A percentile compares a stretch with the other conserved stretches of the same genome.
Evolutionary conservation across 2,329 filamentous ascomycete genomes (phyloP).

Genomic region (Diplodia corticola): DNA sequence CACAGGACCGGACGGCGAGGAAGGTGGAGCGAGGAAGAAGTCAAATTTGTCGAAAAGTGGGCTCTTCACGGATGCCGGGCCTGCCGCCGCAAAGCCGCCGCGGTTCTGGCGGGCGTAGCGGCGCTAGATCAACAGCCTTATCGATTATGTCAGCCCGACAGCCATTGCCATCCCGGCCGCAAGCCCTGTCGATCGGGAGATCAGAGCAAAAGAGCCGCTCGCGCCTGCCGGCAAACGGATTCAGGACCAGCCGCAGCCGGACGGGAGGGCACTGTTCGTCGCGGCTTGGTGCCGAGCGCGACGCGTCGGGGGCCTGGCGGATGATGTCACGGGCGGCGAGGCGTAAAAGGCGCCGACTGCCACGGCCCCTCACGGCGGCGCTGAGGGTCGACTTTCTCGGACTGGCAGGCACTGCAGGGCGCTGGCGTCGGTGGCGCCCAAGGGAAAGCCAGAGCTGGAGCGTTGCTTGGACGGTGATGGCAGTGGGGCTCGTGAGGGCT

Average conservation of each 20-base stretch:
- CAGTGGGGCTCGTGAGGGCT: background rate
- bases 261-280: background rate
- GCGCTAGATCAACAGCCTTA: conserved; percentile 12
- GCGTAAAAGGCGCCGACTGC: conserved; percentile 1
- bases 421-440: background rate
- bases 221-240: background rate
- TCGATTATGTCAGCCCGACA: conserved; percentile 13
- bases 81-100: conserved; percentile 10
- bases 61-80: background rate
- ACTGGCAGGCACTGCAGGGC: background rate
- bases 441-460: conserved; percentile 2
- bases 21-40: conserved; percentile 19
- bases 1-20: background rate
- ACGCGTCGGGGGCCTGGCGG: background rate
- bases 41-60: conserved; percentile 20
- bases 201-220: conserved; percentile 7
- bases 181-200: conserved; percentile 23
- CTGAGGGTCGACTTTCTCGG: background rate
- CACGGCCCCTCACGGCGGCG: background rate
- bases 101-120: background rate
- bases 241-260: background rate
- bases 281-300: background rate
- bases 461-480: background rate
- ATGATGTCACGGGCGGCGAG: conserved; percentile 9
- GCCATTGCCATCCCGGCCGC: background rate